A percentile compares a stretch with the other conserved stretches of the same genome.
Conservation (phyloP, 192 early-diverging fungal genomes). For the Lunasporangiospora selenospora region DNA sequence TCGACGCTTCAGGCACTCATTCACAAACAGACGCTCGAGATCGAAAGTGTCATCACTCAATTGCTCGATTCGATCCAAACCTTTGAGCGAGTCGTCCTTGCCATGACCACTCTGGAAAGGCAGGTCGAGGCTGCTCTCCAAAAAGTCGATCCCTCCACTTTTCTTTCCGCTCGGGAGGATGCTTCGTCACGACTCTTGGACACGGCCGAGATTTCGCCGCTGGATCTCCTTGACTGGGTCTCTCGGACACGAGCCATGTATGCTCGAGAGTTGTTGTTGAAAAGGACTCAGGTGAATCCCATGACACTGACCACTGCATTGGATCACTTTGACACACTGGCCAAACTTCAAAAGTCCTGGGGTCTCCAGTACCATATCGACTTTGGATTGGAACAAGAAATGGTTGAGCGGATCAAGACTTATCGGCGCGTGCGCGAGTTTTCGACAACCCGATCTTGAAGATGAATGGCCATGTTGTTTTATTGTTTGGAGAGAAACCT, state of each 20-base stretch:
- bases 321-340: conserved; percentile 24
- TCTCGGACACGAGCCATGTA: conserved; percentile 38
- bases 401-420: conserved; percentile 40
- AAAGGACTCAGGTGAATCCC: conserved; percentile 34
- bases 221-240: conserved; percentile 43
- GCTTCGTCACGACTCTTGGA: conserved; percentile 27
- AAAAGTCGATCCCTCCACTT: conserved; percentile 15
- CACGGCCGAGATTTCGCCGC: conserved; percentile 36
- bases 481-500: no score
- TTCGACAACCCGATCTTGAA: no score
- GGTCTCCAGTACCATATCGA: conserved; percentile 32
- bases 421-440: conserved; percentile 43
- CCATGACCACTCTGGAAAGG: conserved; percentile 24
- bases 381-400: conserved; percentile 42
- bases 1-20: conserved; percentile 19
- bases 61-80: conserved; percentile 26
- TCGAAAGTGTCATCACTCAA: conserved; percentile 24
- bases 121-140: conserved; percentile 26
- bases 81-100: conserved; percentile 24
- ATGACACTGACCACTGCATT: conserved; percentile 13
- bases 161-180: background rate
- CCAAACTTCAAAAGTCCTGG: conserved; percentile 32
- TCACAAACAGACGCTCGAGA: conserved; percentile 37
- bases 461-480: no score
- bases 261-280: conserved; percentile 29